Evolutionary conservation across 805 yeast species (phyloP).

Genomic region (Limtongia smithiae): DNA sequence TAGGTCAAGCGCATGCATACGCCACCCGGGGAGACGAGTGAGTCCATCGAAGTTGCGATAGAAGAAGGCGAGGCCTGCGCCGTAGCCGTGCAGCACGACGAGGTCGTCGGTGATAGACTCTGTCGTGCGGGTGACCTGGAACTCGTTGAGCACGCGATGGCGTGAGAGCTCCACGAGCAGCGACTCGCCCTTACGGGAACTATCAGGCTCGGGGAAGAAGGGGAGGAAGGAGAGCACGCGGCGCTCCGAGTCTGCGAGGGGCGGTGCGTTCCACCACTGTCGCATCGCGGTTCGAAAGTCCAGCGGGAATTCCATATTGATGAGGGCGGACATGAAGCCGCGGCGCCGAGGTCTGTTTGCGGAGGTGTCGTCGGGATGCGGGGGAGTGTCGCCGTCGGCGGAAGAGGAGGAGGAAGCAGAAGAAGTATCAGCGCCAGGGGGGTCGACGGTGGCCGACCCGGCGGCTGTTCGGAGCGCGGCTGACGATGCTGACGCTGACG

Average conservation of each 20-base stretch:
- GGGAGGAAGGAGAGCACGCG: constrained; percentile 56
- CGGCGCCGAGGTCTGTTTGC: constrained; percentile 11
- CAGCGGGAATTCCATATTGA: constrained; percentile 37
- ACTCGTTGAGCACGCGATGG: constrained; percentile 66
- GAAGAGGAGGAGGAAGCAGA: too few relatives aligned
- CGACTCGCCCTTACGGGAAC: constrained; percentile 36
- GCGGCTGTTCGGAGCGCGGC: too few relatives aligned
- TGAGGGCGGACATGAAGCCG: constrained; percentile 10
- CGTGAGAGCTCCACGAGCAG: constrained; percentile 53
- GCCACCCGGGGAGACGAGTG: constrained; percentile 47
- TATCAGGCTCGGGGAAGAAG: constrained; percentile 39
- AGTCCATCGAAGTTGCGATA: constrained; percentile 62
- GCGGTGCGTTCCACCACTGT: constrained; percentile 45
- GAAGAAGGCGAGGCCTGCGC: constrained; percentile 83
- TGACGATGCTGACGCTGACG: too few relatives aligned
- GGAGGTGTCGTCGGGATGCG: constrained; percentile 2
- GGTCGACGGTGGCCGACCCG: too few relatives aligned
- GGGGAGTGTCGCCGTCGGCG: too few relatives aligned
- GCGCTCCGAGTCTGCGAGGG: constrained; percentile 43
- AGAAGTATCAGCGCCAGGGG: too few relatives aligned
- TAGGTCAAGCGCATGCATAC: constrained; percentile 80
- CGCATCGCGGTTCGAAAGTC: constrained; percentile 39
- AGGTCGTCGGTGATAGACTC: constrained; percentile 44
- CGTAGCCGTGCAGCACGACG: constrained; percentile 87
- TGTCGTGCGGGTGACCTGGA: constrained; percentile 45